A percentile compares a stretch with the other conserved stretches of the same genome.
Conservation (phyloP, 495 filamentous ascomycete species). For the Aspergillus heteromorphus region DNA sequence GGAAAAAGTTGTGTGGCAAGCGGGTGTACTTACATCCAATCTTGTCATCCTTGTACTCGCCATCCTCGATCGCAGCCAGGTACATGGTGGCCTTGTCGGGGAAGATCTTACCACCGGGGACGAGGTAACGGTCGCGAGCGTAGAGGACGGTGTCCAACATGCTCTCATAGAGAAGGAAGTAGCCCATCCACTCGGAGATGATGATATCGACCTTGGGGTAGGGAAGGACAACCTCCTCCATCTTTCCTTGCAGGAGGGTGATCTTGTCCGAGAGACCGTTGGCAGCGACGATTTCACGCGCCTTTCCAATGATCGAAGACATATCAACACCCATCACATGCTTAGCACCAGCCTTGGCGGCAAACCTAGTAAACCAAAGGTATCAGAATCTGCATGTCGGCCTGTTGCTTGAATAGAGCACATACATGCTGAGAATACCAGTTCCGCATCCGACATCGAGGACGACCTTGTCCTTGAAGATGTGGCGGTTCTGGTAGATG, state of each 20-base stretch:
- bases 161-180: constrained; percentile 96
- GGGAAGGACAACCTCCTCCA: constrained; percentile 90
- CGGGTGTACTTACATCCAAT: constrained; percentile 60
- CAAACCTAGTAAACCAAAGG: constrained; percentile 64
- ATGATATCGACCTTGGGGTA: constrained; percentile 94
- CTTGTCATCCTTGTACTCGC: constrained; percentile 86
- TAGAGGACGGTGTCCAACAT: constrained; percentile 97
- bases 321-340: constrained; percentile 96
- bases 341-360: constrained; percentile 85
- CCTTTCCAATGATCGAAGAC: constrained; percentile 94
- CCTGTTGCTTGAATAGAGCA: constrained; percentile 6
- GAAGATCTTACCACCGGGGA: constrained; percentile 78
- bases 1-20: not conserved
- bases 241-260: constrained; percentile 87
- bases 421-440: constrained; percentile 78
- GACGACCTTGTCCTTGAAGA: constrained; percentile 97
- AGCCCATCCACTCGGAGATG: constrained; percentile 99
- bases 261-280: constrained; percentile 83
- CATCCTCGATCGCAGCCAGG: constrained; percentile 81
- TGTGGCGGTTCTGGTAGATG: constrained; percentile 89
- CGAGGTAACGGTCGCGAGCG: constrained; percentile 87
- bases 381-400: constrained; percentile 2
- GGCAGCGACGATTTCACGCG: constrained; percentile 78
- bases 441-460: constrained; percentile 98
- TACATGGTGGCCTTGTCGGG: constrained; percentile 88